Evolutionary conservation across 208 protist species (phyloP).

Genomic region (Herpetomonas tarakana): DNA sequence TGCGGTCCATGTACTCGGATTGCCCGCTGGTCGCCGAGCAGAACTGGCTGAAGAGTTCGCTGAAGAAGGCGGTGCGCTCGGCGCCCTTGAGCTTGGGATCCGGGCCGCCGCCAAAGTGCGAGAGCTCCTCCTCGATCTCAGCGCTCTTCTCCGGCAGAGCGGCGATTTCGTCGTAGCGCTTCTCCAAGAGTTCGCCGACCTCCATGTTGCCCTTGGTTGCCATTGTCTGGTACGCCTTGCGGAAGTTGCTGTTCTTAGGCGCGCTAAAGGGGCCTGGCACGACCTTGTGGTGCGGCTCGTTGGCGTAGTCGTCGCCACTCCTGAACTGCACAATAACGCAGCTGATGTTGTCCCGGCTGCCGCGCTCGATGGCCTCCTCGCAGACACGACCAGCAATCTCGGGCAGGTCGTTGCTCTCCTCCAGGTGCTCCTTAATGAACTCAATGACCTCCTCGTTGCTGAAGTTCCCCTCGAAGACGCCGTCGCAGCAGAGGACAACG

Average conservation of each 20-base stretch:
- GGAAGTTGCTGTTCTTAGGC: conserved; percentile 70
- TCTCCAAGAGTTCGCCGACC: conserved; percentile 71
- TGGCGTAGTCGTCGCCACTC: conserved; percentile 73
- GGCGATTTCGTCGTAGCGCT: conserved; percentile 72
- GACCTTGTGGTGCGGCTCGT: conserved; percentile 55
- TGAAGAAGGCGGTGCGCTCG: conserved; percentile 53
- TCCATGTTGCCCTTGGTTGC: conserved; percentile 63
- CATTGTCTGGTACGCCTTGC: conserved; percentile 85
- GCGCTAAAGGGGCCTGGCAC: conserved; percentile 80
- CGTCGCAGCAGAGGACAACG: conserved; percentile 90
- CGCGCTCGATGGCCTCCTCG: conserved; percentile 85
- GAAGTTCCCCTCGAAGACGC: conserved; percentile 91
- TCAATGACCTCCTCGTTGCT: conserved; percentile 88
- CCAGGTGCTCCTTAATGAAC: conserved; percentile 81
- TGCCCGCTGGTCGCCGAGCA: conserved; percentile 23
- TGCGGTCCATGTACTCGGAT: conserved; percentile 73
- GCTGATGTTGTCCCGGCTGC: conserved; percentile 91
- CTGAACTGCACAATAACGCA: conserved; percentile 90
- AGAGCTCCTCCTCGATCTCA: conserved; percentile 57
- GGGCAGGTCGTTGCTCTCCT: conserved; percentile 67
- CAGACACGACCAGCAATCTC: conserved; percentile 82
- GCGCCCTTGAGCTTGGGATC: conserved; percentile 33
- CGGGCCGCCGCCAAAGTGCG: conserved; percentile 52
- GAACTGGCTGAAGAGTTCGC: conserved; percentile 37
- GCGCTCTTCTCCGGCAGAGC: conserved; percentile 28